Evolutionary conservation across 2,329 filamentous ascomycete genomes (phyloP), one percentile per base, ranked within the genome.

Genomic region (Pestalotiopsis sp.): DNA sequence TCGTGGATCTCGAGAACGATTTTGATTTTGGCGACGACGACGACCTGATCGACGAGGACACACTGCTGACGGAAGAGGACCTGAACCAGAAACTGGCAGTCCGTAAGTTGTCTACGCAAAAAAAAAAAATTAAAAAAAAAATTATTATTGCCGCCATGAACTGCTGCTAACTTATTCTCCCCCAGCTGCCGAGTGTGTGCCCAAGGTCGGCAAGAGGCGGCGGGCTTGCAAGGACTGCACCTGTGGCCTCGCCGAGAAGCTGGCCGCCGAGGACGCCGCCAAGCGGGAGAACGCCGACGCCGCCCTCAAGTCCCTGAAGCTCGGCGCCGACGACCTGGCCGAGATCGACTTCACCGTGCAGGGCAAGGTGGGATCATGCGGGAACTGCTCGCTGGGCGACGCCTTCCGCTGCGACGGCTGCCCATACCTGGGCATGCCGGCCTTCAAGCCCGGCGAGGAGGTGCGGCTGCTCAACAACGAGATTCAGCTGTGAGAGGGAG

Each of bases 291-390:
- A 86, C 25, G 92, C 92, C 39, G 91, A 94, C 76, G 82, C 73
- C 6, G 76, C 78, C 57, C 85, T 93, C 62, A 88, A 90, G 76
- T 85, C 90, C 23, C 83, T 94, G 71, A 93, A 92, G 81, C 85
- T 97, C 65, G 89, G 87, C 64, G 84, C 89, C 1, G 91, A 93
- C 75, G 96, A 99, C 78, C 83, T 99, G 63, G 90, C 89, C 65
- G 95, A 98, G 80, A 87, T 98, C 9, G 96, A 99, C 81, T 98
- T 99, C 78, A 99, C 96, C 0, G 93, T 98, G n/a, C 88, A 97
- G 81, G 96, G 96, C 74, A 98, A 98, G 84, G 93, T 95, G 5
- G 95, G 96, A 67, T 97, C 93, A 20, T 99, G 96, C 80, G 94
- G 94, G 36, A 98, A 95, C 82, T 98, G 96, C 81, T 92, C 94